Evolutionary conservation across 176 grass and related monocot genomes (phyloP).

Genomic region (Triticum urartu): DNA sequence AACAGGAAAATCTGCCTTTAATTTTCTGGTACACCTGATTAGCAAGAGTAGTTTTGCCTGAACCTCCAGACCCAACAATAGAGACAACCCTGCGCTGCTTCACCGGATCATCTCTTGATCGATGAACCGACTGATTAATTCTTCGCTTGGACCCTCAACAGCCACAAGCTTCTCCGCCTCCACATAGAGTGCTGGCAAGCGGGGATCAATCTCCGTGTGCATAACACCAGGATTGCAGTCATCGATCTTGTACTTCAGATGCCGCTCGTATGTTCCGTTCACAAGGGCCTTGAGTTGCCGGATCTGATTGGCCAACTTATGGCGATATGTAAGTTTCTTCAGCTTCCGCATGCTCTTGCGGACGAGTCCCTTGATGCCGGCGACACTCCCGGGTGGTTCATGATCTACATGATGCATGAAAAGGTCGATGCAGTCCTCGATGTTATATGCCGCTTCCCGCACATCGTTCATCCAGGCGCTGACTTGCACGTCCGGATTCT

Average conservation of each 20-base stretch:
- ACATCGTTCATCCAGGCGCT: too few relatives aligned
- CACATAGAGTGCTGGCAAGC: background rate
- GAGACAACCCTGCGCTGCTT: background rate
- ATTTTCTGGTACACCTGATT: background rate
- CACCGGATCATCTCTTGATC: background rate
- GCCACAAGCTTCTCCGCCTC: background rate
- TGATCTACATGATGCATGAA: background rate
- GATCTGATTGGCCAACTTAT: background rate
- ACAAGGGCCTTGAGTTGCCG: background rate
- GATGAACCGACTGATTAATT: background rate
- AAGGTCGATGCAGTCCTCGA: too few relatives aligned
- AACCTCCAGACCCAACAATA: background rate
- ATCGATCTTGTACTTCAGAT: background rate
- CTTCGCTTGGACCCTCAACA: background rate
- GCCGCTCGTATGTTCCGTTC: background rate
- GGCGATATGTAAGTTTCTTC: background rate
- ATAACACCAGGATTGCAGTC: background rate
- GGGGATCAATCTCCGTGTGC: background rate
- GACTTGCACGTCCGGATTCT: too few relatives aligned
- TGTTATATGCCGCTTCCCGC: too few relatives aligned
- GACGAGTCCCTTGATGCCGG: background rate
- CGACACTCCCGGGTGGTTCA: background rate
- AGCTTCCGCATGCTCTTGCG: background rate
- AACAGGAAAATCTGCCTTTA: background rate
- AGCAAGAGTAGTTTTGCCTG: background rate